phyloP scores from a whole-genome alignment of 1,139 yeast genomes.

The Geotrichum phurueaensis region DNA sequence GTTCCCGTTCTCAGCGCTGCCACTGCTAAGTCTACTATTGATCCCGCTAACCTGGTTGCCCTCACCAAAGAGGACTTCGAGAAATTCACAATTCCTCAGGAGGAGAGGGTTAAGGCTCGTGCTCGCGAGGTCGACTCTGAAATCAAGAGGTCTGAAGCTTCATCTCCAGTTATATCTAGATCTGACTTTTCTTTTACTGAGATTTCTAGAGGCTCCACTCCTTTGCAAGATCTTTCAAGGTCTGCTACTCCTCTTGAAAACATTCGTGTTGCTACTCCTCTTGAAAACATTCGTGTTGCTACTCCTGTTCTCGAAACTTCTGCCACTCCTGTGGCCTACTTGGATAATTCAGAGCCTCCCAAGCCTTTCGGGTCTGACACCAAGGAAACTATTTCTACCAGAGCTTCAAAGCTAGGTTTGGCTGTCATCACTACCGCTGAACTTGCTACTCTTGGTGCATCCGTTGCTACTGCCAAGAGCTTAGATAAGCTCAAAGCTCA shows the following conservation, averaged over 20 bases:
- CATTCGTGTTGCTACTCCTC: neutral
- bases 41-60: conserved; percentile 38
- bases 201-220: neutral
- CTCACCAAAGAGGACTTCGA: conserved; percentile 38
- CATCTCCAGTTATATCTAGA: conserved; percentile 8
- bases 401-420: conserved; percentile 32
- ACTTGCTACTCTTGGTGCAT: conserved; percentile 30
- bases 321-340: neutral
- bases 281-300: neutral
- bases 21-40: conserved; percentile 1
- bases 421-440: conserved; percentile 26
- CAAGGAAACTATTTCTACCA: conserved; percentile 16
- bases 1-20: conserved; percentile 11
- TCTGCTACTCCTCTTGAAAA: conserved; percentile 3
- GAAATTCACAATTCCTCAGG: conserved; percentile 16
- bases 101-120: conserved; percentile 13
- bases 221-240: neutral
- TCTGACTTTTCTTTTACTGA: conserved; percentile 1
- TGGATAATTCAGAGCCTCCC: neutral
- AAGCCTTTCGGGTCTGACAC: neutral
- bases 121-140: conserved; percentile 11
- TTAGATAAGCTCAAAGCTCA: neutral
- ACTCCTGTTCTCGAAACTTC: neutral
- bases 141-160: conserved; percentile 1
- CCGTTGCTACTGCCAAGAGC: neutral